These are phyloP conservation scores for Grigorovia humatica DNA, from an alignment of 805 yeast genomes.

Conservation along the genomic window DNA sequence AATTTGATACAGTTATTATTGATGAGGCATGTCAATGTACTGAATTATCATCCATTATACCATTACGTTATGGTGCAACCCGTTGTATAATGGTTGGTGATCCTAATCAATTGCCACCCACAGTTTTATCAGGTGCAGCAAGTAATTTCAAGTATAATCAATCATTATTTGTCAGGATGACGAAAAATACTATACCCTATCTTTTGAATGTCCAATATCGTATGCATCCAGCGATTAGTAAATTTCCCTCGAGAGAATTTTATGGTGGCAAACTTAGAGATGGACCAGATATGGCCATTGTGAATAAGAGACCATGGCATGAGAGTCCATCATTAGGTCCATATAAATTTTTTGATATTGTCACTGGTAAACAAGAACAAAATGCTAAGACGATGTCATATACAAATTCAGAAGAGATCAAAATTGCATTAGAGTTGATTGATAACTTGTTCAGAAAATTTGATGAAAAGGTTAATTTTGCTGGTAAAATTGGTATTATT, in stretches of 20 bases:
- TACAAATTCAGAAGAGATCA: constrained; percentile 61
- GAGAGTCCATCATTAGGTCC: constrained; percentile 46
- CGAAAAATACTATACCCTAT: constrained; percentile 48
- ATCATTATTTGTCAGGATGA: constrained; percentile 90
- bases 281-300: constrained; percentile 59
- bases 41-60: constrained; percentile 83
- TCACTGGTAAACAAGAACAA: constrained; percentile 54
- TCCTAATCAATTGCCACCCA: constrained; percentile 96
- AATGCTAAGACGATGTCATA: constrained; percentile 59
- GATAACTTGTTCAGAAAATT: constrained; percentile 39
- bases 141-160: constrained; percentile 75
- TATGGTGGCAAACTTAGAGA: constrained; percentile 63
- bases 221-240: constrained; percentile 90
- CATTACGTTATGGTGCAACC: constrained; percentile 81
- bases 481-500: constrained; percentile 75
- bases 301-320: constrained; percentile 74
- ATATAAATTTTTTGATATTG: constrained; percentile 65
- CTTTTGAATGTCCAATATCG: constrained; percentile 87
- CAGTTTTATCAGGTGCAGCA: constrained; percentile 85
- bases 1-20: constrained; percentile 81
- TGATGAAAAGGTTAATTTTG: constrained; percentile 40
- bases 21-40: constrained; percentile 98
- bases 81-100: constrained; percentile 97
- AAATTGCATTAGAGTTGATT: constrained; percentile 58
- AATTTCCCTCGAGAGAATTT: constrained; percentile 77